phyloP scores from a whole-genome alignment of 2,329 filamentous ascomycete genomes.

The Ploettnerulaceae sp. region DNA sequence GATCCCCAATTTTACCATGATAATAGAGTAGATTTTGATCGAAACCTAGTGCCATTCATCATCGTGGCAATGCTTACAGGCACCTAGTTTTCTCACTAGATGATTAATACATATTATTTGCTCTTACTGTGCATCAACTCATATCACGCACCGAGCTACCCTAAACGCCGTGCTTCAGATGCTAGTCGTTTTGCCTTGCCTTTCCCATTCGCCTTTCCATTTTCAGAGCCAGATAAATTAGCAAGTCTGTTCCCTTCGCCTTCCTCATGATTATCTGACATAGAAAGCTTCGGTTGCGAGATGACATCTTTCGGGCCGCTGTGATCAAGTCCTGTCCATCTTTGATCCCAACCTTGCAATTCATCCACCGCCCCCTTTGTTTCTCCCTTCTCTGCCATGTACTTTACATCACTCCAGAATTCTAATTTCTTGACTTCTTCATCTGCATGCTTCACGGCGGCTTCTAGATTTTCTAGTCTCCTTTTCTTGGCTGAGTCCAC shows the following conservation, averaged over 20 bases:
- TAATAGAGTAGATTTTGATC: background rate
- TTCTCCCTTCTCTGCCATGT: constrained; percentile 51
- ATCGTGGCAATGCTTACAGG: too few relatives aligned
- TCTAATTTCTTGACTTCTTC: constrained; percentile 76
- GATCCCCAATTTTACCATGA: background rate
- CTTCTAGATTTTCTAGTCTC: constrained; percentile 64
- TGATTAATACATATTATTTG: too few relatives aligned
- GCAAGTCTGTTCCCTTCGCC: constrained; percentile 17
- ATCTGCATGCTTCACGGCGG: constrained; percentile 70
- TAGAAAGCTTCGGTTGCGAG: constrained; percentile 23
- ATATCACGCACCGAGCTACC: constrained; percentile 7
- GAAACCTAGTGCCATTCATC: background rate
- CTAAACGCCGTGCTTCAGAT: constrained; percentile 19
- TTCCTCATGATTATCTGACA: constrained; percentile 19
- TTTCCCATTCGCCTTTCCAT: constrained; percentile 18
- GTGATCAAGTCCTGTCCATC: constrained; percentile 30
- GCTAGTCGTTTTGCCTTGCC: constrained; percentile 15
- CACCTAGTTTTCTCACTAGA: too few relatives aligned
- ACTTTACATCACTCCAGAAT: constrained; percentile 82
- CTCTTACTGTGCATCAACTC: too few relatives aligned
- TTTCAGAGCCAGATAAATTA: background rate
- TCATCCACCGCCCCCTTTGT: constrained; percentile 31
- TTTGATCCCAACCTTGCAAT: constrained; percentile 28
- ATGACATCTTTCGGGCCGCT: constrained; percentile 31
- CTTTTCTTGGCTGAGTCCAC: constrained; percentile 30